Conservation (phyloP, 345 rosid genomes). For the Populus ilicifolia region DNA sequence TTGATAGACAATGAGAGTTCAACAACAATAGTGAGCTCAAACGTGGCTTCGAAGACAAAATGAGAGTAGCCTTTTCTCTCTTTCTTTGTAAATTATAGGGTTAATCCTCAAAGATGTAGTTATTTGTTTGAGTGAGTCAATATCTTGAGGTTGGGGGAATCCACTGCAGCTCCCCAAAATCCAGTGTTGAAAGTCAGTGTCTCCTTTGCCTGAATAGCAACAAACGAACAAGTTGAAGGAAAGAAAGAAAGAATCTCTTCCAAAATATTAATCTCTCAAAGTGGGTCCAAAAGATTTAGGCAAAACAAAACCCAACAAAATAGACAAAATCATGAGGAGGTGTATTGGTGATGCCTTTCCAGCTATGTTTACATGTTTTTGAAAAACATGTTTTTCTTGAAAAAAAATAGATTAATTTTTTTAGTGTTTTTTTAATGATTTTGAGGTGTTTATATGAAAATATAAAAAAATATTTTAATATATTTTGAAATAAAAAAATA, state of each 20-base stretch:
- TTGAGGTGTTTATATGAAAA: too few species aligned
- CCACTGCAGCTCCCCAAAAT: background rate
- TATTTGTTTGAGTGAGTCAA: background rate
- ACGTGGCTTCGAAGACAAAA: background rate
- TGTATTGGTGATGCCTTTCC: too few species aligned
- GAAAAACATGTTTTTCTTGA: too few species aligned
- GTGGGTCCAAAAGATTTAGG: background rate
- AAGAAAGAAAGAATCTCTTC: background rate
- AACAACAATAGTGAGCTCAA: background rate
- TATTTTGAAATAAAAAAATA: too few species aligned
- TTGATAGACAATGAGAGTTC: slow-evolving; percentile 17
- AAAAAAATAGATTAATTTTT: too few species aligned
- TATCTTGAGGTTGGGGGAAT: background rate
- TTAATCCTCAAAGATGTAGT: background rate
- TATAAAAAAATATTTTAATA: too few species aligned
- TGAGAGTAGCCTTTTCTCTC: too few species aligned
- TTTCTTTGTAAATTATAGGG: too few species aligned
- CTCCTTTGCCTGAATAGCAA: background rate
- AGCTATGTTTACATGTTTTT: too few species aligned
- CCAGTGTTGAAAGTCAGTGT: background rate
- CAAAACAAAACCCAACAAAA: too few species aligned
- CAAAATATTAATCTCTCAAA: background rate
- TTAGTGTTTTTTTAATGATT: too few species aligned
- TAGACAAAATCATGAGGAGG: too few species aligned
- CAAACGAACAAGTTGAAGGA: background rate